Evolutionary conservation across 306 rosid species (phyloP).

Genomic region (Castanospermum australe): DNA sequence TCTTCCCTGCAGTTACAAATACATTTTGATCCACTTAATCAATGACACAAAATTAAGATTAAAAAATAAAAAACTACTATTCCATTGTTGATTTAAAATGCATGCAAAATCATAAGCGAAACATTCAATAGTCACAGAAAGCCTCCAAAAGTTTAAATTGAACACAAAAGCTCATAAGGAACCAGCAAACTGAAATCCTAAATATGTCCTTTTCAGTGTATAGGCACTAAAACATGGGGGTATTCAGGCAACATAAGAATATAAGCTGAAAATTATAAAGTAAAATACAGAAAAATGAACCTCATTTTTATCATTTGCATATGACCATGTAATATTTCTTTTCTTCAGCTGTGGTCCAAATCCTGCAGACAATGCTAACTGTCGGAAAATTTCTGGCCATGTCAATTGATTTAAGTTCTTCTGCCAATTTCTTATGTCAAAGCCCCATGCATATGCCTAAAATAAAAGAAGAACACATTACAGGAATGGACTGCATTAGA

Average conservation of each 20-base stretch:
- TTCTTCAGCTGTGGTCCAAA: conserved; percentile 89
- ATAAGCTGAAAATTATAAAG: neutral
- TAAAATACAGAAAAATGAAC: conserved; percentile 38
- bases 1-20: conserved; percentile 57
- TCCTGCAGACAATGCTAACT: conserved; percentile 90
- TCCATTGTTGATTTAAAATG: neutral
- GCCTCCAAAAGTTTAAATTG: neutral
- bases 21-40: conserved; percentile 18
- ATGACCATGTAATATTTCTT: conserved; percentile 67
- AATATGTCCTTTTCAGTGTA: neutral
- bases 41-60: neutral
- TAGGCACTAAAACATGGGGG: neutral
- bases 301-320: conserved; percentile 75
- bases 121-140: conserved; percentile 21
- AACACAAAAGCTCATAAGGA: neutral
- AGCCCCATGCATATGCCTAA: conserved; percentile 97
- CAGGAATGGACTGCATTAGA: conserved; percentile 1
- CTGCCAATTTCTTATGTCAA: conserved; percentile 97
- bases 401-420: conserved; percentile 85
- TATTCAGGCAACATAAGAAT: neutral
- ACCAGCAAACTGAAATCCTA: neutral
- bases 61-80: neutral
- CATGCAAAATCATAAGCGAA: neutral
- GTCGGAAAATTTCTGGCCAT: conserved; percentile 96
- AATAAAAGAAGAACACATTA: conserved; percentile 20